A percentile compares a stretch with the other conserved stretches of the same genome.
Conservation (phyloP, 2,329 filamentous ascomycete genomes). For the Phaeosphaeriaceae sp. region DNA sequence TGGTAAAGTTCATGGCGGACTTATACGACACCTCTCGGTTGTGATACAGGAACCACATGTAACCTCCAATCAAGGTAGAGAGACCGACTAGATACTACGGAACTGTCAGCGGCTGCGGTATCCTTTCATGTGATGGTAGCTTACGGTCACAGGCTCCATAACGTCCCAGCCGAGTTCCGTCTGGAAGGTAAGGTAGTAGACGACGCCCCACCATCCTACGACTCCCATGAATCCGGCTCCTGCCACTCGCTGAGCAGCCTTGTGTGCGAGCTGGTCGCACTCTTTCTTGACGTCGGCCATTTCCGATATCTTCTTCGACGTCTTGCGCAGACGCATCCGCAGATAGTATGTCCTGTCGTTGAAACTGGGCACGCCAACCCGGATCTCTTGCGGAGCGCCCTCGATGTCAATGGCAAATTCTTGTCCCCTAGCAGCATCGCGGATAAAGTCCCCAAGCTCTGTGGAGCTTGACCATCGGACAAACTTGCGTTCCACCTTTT, state of each 20-base stretch:
- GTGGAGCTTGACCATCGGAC: conserved; percentile 89
- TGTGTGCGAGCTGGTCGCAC: conserved; percentile 80
- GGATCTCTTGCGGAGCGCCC: conserved; percentile 70
- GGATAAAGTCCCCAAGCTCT: conserved; percentile 92
- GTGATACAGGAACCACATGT: conserved; percentile 93
- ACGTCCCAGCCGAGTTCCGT: conserved; percentile 88
- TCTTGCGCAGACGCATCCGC: conserved; percentile 75
- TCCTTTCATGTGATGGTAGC: conserved; percentile 7
- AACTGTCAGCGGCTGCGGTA: neutral
- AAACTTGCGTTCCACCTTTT: conserved; percentile 65
- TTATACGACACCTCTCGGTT: conserved; percentile 89
- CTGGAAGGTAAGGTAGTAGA: conserved; percentile 72
- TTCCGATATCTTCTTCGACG: conserved; percentile 70
- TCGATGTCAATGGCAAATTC: conserved; percentile 88
- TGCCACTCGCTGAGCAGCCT: conserved; percentile 78
- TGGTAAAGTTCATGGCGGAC: conserved; percentile 84
- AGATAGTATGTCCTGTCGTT: conserved; percentile 90
- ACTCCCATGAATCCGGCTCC: conserved; percentile 79
- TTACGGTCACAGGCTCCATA: conserved; percentile 81
- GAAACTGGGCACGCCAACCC: conserved; percentile 85
- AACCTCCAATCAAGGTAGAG: conserved; percentile 84
- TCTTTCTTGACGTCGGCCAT: conserved; percentile 79
- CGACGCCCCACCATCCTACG: conserved; percentile 79
- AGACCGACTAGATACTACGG: conserved; percentile 78
- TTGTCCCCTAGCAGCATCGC: conserved; percentile 82